A percentile compares a stretch with the other conserved stretches of the same genome.
Evolutionary conservation across 2,329 filamentous ascomycete genomes (phyloP).

Genomic region (Teratosphaeria viscida): DNA sequence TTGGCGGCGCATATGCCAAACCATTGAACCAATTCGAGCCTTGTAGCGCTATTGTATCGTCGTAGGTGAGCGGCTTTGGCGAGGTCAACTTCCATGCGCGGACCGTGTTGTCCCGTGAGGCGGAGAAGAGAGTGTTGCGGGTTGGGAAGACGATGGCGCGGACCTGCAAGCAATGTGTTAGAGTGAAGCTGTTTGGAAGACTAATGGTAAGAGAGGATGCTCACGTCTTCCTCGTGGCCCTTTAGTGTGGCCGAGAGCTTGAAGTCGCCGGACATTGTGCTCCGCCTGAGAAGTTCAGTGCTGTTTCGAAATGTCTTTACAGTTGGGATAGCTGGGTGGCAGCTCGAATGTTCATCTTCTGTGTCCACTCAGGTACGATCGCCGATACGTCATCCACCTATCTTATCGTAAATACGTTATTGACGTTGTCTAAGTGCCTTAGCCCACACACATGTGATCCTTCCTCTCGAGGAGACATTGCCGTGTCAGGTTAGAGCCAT

Average conservation of each 20-base stretch:
- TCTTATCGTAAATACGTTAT: background rate
- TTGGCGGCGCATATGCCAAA: conserved; percentile 64
- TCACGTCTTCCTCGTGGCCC: conserved; percentile 89
- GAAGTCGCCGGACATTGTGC: conserved; percentile 46
- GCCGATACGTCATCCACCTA: background rate
- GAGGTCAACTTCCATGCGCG: conserved; percentile 68
- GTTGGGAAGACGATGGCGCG: conserved; percentile 72
- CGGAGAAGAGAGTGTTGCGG: conserved; percentile 63
- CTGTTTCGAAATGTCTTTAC: background rate
- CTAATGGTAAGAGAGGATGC: conserved; percentile 20
- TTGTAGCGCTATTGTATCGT: conserved; percentile 66
- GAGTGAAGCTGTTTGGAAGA: background rate
- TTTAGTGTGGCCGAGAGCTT: conserved; percentile 84
- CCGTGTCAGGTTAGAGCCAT: no score
- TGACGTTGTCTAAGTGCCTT: background rate
- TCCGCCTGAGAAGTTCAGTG: background rate
- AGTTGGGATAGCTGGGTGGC: background rate
- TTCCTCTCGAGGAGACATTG: no score
- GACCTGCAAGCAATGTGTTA: conserved; percentile 49
- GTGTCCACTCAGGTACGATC: background rate
- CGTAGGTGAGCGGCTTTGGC: conserved; percentile 58
- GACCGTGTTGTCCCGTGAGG: conserved; percentile 84
- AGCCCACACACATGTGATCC: no score
- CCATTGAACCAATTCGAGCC: conserved; percentile 82
- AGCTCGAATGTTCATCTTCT: background rate